Percentiles rank a stretch among this genome's conserved stretches.
These are phyloP conservation scores for Dendrobium huoshanense DNA, from an alignment of 106 monocot genomes.

Conservation along the genomic window DNA sequence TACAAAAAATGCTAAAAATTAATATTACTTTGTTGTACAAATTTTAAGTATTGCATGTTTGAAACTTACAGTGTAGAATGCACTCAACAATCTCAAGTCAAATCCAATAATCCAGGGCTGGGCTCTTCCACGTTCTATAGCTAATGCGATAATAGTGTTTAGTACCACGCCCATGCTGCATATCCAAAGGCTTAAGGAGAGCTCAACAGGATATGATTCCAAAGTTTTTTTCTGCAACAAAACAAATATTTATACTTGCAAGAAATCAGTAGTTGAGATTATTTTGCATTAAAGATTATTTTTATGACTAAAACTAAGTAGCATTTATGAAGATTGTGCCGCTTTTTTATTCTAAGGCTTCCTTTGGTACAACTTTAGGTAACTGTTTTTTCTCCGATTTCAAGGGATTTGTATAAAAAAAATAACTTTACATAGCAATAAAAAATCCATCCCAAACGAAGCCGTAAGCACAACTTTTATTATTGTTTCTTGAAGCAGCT, in stretches of 20 bases:
- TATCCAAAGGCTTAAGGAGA: neutral
- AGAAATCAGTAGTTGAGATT: neutral
- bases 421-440: no score
- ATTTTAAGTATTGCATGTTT: no score
- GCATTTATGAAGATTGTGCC: neutral
- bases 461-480: no score
- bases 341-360: no score
- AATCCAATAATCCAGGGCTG: conserved; percentile 2
- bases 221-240: conserved; percentile 2
- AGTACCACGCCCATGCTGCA: neutral
- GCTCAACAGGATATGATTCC: neutral
- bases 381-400: no score
- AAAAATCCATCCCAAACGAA: no score
- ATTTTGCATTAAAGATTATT: neutral
- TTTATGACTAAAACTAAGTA: neutral
- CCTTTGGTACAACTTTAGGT: no score
- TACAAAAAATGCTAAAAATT: no score
- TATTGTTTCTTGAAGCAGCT: no score
- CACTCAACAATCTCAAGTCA: neutral
- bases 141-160: neutral
- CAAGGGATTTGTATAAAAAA: no score
- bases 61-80: neutral
- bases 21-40: no score
- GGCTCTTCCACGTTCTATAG: neutral
- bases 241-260: neutral